Evolutionary conservation across 2,329 filamentous ascomycete species (phyloP).

Genomic region (Leptodontidium sp.): DNA sequence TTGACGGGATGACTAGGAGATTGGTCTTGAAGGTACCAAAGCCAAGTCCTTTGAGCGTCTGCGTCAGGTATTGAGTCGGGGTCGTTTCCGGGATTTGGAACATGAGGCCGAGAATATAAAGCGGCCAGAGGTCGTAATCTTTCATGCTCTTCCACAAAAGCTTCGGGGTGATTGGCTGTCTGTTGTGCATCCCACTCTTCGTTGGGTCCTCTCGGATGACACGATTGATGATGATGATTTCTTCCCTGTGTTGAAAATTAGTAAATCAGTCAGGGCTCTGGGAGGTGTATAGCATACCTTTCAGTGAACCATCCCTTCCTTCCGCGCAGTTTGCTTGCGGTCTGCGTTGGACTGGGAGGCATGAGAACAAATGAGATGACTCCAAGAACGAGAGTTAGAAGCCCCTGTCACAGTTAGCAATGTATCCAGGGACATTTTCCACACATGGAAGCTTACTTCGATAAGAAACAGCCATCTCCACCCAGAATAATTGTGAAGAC

Average conservation of each 20-base stretch:
- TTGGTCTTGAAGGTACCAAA: conserved; percentile 70
- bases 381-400: conserved; percentile 41
- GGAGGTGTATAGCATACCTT: not conserved
- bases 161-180: conserved; percentile 55
- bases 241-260: conserved; percentile 50
- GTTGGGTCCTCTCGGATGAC: conserved; percentile 60
- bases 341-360: conserved; percentile 40
- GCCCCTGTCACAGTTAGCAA: conserved; percentile 30
- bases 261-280: not conserved
- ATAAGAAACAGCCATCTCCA: conserved; percentile 65
- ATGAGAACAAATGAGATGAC: conserved; percentile 38
- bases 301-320: conserved; percentile 69
- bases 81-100: conserved; percentile 61
- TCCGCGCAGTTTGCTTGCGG: conserved; percentile 62
- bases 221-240: conserved; percentile 69
- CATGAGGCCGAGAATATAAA: conserved; percentile 54
- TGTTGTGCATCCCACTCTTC: conserved; percentile 58
- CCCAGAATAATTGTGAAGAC: conserved; percentile 59
- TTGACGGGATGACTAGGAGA: conserved; percentile 66
- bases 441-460: conserved; percentile 32
- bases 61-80: conserved; percentile 63
- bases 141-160: conserved; percentile 57
- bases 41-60: conserved; percentile 63
- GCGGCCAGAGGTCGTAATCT: conserved; percentile 63
- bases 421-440: conserved; percentile 25